Evolutionary conservation across 495 filamentous ascomycete genomes (phyloP), one percentile per base, ranked within the genome.

Genomic region (Penicillium manginii): DNA sequence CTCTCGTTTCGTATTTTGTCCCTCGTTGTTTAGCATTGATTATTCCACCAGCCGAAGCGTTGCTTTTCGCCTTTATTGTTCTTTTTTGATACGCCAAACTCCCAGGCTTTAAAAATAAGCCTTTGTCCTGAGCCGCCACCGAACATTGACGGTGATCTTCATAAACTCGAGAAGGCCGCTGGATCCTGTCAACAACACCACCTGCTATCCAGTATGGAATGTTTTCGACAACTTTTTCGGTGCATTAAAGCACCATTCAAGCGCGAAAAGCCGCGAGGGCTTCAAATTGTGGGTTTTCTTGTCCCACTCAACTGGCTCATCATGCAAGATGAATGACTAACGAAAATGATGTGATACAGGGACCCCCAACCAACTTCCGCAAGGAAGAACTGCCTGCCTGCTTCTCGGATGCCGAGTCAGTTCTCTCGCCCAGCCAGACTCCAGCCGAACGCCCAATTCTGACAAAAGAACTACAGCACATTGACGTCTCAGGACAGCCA

Each of bases 381-480:
- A 79, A 77, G 60, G 78, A 80, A 68, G 73, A 78, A 50, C 42
- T 73, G 48, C 72, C 76, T 31, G 61, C 72, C 5, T 77, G 67
- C 52, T 74, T 78, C 61, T 65, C 65, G 26, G 78, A 78, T 66
- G 75, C 73, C 59, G 78, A 79, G 78, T 80, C 60, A 72, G 76
- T 76, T 32, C 23, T 65, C 47, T 60, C 59, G 57, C 63, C 59
- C 50, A 63, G 21, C 29, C 59, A 68, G 46, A 60, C 32, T 42
- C 19, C 37, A 52, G 45, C 40, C 46, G 61, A 60, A 35, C 64
- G 54, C 66, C 46, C 55, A 31, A 52, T 57, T 72, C 73, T 78
- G 68, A 75, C 71, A 26, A 64, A 64, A 50, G 50, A 59, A 52
- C 65, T 55, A 64, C 68, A 80, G 75, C 48, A 73, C 75, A 54